Evolutionary conservation across 805 yeast genomes (phyloP), one percentile per base, ranked within the genome.

Genomic region (Myxozyma neglecta): DNA sequence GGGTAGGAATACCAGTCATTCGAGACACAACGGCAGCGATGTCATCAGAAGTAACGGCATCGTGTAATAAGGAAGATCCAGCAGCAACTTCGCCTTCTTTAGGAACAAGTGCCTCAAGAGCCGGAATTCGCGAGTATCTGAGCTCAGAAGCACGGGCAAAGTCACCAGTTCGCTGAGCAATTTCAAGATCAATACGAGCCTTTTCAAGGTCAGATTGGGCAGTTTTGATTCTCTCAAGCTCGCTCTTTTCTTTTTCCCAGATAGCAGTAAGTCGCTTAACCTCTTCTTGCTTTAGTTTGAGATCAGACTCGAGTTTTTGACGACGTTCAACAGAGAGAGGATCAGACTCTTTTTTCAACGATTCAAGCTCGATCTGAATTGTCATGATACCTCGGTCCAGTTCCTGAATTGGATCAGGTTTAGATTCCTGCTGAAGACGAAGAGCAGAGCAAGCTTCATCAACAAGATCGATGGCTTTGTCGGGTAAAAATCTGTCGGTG

Each of bases 371-470:
- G 69, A 94, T 94, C 75, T 92, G 92, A 64, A 94, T 87, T 3
- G 97, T 94, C 91, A 93, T 90, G 51, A 93, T 85, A 35, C 86
- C 81, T 64, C 98, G 83, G 73, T 93, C 98, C 61, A 93, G 79
- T 51, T 86, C 89, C 70, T 91, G 93, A 57, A 94, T 89, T 1
- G 92, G 90, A 71, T 93, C 99, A 0, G 99, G 99, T 73, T 91
- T 92, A 1, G 97, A 90, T 76, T 93, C 99, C 73, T 94, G 98
- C 75, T 93, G 99, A 61, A 93, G 79, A 67, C 99, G 80, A 61
- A 93, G 79, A 0, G 96, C 96, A 3, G 97, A 94, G 77, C 98
- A 92, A 0, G 98, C 97, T 73, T 93, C 99, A 76, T 93, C 99
- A 1, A 93, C 94, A 67, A 93, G 81, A 75, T 93, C 99, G 67